Base-by-base conservation (phyloP, 108 stramenopile species). In the Nitzschia inconspicua region DNA sequence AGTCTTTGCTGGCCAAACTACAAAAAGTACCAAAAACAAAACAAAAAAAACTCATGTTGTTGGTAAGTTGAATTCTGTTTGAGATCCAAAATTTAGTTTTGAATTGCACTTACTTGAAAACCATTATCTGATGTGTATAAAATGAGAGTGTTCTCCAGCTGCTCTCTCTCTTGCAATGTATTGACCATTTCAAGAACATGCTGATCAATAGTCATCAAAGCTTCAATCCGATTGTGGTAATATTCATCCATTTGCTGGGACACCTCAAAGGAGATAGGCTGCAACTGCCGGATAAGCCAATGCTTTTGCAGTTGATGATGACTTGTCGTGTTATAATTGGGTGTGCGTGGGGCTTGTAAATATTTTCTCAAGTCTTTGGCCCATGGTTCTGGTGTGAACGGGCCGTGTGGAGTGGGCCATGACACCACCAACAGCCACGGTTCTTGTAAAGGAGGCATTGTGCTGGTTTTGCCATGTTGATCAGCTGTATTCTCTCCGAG, bases 41-140 rank as follows among this genome's bases (percentile, higher is more conserved):
- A 5, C 20, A 16, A 16, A 43, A 43, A 20, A 2, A 20, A 20
- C 20, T 5, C 2, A 43, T 5, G 42, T 20, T 20, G 3, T 43
- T 3, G 18, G 18, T 20, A 2, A 43, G 3, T 20, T 20, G 18
- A 5, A 20, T 20, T 3, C 20, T 20, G 2, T 20, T 5, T 3
- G 42, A 43, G 19, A 43, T 20, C 42, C 18, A 4, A 4, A 20
- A 20, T 43, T 43, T 20, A 2, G 20, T 3, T 43, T 20, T 2
- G 20, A 16, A 20, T 43, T 20, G 20, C 20, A 22, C 18, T 51
- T n/a, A n/a, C n/a, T n/a, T 68, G 67, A 57, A 68, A 75, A 27
- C 73, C 73, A 43, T 68, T 59, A 32, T 68, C 62, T 34, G 62
- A 63, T 41, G 73, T 68, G 42, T 63, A 75, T 3, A 75, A 14